phyloP scores from a whole-genome alignment of 768 basidiomycete genomes.

The Clathrus columnatus region DNA sequence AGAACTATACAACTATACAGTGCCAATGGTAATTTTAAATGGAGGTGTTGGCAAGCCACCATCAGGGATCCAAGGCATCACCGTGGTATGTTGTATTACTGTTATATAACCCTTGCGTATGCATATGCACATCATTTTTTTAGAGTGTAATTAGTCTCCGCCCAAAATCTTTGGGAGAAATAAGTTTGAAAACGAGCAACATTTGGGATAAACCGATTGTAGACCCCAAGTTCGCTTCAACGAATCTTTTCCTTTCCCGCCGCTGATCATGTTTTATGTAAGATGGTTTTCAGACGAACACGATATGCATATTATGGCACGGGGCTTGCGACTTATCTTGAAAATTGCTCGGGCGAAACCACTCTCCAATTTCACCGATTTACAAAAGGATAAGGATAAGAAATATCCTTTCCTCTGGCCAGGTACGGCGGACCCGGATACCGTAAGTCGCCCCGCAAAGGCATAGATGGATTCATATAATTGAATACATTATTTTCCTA shows the following conservation, averaged over 20 bases:
- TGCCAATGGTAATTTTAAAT: too few relatives aligned
- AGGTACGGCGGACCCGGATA: slow-evolving; percentile 14
- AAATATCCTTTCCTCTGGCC: slow-evolving; percentile 16
- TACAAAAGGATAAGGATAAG: too few relatives aligned
- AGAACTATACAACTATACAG: too few relatives aligned
- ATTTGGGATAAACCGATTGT: slow-evolving; percentile 1
- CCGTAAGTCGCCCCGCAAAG: too few relatives aligned
- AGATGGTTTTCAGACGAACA: slow-evolving; percentile 11
- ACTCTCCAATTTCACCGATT: too few relatives aligned
- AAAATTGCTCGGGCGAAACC: slow-evolving; percentile 11
- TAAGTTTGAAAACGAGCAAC: neutral
- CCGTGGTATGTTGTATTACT: neutral
- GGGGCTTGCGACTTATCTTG: slow-evolving; percentile 10
- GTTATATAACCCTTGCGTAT: too few relatives aligned
- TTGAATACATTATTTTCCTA: too few relatives aligned
- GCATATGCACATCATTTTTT: too few relatives aligned
- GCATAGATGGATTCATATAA: too few relatives aligned
- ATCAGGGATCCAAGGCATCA: neutral
- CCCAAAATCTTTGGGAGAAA: neutral
- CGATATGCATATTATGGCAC: slow-evolving; percentile 13
- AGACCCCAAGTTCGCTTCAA: slow-evolving; percentile 5
- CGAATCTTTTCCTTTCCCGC: too few relatives aligned
- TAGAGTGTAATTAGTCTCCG: neutral
- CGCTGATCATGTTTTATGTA: too few relatives aligned
- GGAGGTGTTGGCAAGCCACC: neutral